phyloP scores from a whole-genome alignment of 179 eudicot genomes.

The Kewa caespitosa region DNA sequence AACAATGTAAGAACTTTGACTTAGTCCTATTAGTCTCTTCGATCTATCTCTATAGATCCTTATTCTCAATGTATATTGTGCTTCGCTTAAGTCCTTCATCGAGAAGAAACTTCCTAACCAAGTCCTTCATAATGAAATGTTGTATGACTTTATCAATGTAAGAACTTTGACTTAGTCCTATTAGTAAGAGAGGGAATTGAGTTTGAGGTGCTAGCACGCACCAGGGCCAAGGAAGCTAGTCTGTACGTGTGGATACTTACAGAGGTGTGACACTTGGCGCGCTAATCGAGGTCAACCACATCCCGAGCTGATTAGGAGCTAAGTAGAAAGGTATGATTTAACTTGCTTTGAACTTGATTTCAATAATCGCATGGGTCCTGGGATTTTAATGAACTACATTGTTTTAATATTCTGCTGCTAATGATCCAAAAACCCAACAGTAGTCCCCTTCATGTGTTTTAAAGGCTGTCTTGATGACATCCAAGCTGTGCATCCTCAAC shows the following conservation, averaged over 20 bases:
- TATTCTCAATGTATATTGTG: not conserved
- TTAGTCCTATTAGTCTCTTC: not conserved
- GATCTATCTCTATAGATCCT: slow-evolving; percentile 4
- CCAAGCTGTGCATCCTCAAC: too few relatives aligned
- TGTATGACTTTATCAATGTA: not conserved
- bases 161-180: not conserved
- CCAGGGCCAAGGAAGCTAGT: not conserved
- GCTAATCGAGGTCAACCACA: too few relatives aligned
- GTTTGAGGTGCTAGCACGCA: not conserved
- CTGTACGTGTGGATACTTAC: not conserved
- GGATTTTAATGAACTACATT: too few relatives aligned
- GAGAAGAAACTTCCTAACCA: not conserved
- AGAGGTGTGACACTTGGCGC: not conserved
- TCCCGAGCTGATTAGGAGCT: too few relatives aligned
- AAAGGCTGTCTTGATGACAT: too few relatives aligned
- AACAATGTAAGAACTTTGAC: not conserved
- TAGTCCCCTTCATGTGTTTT: too few relatives aligned
- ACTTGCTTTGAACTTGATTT: too few relatives aligned
- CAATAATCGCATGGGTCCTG: too few relatives aligned
- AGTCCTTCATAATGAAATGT: not conserved
- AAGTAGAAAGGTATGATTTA: too few relatives aligned
- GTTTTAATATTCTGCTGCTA: too few relatives aligned
- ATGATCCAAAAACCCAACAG: too few relatives aligned
- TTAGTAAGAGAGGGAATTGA: not conserved
- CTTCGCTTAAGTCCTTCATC: not conserved